Evolutionary conservation across 257 asterid genomes (phyloP).

Genomic region (Thymus mandschuricus): DNA sequence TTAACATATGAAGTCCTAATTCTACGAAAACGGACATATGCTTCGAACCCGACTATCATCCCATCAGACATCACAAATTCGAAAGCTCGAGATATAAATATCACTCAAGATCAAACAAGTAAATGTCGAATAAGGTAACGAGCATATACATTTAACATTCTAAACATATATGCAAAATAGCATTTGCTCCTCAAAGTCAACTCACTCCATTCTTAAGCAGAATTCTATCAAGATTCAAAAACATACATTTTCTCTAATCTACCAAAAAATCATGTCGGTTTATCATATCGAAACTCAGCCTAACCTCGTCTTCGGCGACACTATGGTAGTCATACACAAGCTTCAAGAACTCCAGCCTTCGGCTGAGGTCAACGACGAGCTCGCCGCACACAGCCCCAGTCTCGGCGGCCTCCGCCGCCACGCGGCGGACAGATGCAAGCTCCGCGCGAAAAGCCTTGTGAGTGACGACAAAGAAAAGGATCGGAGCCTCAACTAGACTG

Average conservation of each 20-base stretch:
- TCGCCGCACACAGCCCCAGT: conserved; percentile 34
- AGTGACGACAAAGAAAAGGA: conserved; percentile 69
- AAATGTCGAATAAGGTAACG: background rate
- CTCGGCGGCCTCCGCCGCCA: conserved; percentile 59
- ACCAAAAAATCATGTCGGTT: background rate
- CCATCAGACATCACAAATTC: background rate
- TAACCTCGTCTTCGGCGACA: conserved; percentile 93
- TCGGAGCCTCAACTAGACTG: conserved; percentile 69
- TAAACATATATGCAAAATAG: background rate
- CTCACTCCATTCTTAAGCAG: conserved; percentile 29
- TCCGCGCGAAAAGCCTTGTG: conserved; percentile 79
- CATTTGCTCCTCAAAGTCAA: conserved; percentile 27
- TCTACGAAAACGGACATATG: background rate
- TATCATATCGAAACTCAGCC: background rate
- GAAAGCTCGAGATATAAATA: background rate
- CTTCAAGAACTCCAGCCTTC: conserved; percentile 71
- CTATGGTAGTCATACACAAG: conserved; percentile 71
- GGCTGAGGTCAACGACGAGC: conserved; percentile 46
- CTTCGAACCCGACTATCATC: background rate
- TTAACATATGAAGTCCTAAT: background rate
- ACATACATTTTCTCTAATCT: background rate
- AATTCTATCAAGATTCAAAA: background rate
- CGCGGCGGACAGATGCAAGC: conserved; percentile 54
- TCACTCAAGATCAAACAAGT: conserved; percentile 2
- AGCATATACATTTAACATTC: background rate